Conservation (phyloP, 169 alveolate species). For the Cryptosporidium ryanae region DNA sequence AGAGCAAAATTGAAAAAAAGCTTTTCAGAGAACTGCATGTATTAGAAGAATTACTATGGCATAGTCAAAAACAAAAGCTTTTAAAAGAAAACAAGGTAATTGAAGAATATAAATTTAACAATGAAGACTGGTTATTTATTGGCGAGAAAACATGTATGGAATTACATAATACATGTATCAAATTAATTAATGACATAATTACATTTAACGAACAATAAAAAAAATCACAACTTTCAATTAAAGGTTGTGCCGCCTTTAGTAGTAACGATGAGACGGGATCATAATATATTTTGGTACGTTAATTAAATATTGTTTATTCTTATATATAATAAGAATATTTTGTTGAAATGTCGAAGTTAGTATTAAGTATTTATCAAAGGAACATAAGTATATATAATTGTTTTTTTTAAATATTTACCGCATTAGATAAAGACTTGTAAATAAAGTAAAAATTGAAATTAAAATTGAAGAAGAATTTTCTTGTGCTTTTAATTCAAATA, state of each 20-base stretch:
- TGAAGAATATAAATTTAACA: not conserved
- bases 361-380: not conserved
- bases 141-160: constrained; percentile 69
- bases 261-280: constrained; percentile 70
- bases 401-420: not conserved
- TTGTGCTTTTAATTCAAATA: too few relatives aligned
- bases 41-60: constrained; percentile 63
- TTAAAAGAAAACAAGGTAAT: not conserved
- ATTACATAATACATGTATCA: constrained; percentile 54
- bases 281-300: not conserved
- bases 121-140: constrained; percentile 43
- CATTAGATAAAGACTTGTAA: constrained; percentile 38
- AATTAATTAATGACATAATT: constrained; percentile 20
- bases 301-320: too few relatives aligned
- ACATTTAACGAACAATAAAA: not conserved
- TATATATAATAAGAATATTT: too few relatives aligned
- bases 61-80: not conserved
- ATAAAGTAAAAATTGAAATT: not conserved
- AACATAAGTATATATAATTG: not conserved
- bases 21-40: constrained; percentile 37
- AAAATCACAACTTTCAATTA: not conserved
- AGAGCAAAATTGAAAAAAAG: constrained; percentile 25
- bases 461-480: too few relatives aligned
- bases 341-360: not conserved
- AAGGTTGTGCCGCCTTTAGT: constrained; percentile 4